Conservation (phyloP, 768 basidiomycete species). For the Xerocomellus intermedius region DNA sequence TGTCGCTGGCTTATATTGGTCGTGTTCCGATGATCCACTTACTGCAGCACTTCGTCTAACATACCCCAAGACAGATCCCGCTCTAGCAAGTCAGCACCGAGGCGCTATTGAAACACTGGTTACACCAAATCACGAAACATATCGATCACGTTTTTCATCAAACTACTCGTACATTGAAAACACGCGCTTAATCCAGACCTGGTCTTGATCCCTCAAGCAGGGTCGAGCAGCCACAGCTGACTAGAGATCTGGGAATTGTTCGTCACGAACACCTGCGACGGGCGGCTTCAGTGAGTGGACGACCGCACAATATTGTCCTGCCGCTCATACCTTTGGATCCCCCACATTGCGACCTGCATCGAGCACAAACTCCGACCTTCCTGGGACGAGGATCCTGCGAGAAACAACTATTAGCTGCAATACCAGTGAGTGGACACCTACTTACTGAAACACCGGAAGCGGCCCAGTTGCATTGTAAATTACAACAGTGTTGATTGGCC, state of each 20-base stretch:
- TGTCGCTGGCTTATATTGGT: too few species aligned
- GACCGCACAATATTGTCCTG: too few species aligned
- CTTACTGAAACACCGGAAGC: background rate
- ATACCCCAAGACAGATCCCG: too few species aligned
- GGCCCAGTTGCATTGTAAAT: background rate
- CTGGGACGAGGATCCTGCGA: background rate
- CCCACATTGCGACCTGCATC: background rate
- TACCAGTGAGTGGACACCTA: too few species aligned
- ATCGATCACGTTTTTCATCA: too few species aligned
- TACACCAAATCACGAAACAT: too few species aligned
- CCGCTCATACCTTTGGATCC: background rate
- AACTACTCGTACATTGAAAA: too few species aligned
- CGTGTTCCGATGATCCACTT: too few species aligned
- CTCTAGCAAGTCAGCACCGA: too few species aligned
- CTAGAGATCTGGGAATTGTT: constrained; percentile 2
- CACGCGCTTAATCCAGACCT: background rate
- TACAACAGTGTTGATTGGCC: constrained; percentile 1
- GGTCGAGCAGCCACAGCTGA: constrained; percentile 5
- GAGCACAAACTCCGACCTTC: background rate
- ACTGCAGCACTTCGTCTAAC: too few species aligned
- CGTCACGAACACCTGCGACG: background rate
- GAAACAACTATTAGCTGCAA: background rate
- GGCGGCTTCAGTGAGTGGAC: background rate
- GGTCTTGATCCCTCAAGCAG: background rate
- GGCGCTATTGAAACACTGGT: too few species aligned